These are phyloP conservation scores for Cystobasidium onofrii DNA, from an alignment of 768 basidiomycete species.

Conservation along the genomic window DNA sequence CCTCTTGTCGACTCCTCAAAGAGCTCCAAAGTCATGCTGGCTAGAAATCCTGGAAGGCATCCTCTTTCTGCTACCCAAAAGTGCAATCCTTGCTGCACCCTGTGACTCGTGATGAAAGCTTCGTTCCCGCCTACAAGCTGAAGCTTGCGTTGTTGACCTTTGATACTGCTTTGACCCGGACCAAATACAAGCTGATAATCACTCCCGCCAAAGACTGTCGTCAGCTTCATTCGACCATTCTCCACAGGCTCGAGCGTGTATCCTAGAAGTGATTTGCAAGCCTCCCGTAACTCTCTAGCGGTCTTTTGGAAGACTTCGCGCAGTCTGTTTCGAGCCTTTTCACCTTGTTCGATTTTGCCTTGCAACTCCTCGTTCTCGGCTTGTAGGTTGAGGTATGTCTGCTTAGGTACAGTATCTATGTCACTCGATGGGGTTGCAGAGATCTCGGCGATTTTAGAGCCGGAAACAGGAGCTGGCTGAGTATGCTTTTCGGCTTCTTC, in stretches of 20 bases:
- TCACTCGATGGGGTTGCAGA: background rate
- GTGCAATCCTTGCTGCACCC: conserved; percentile 63
- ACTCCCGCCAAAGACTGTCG: conserved; percentile 68
- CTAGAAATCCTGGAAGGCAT: conserved; percentile 40
- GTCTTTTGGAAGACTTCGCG: conserved; percentile 74
- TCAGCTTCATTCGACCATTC: conserved; percentile 80
- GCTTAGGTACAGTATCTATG: conserved; percentile 20
- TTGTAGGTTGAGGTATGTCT: conserved; percentile 53
- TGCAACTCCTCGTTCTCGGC: conserved; percentile 65
- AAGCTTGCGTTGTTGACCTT: conserved; percentile 25
- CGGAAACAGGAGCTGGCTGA: conserved; percentile 11
- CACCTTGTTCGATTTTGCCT: conserved; percentile 61
- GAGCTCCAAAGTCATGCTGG: conserved; percentile 35
- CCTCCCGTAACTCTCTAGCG: conserved; percentile 80
- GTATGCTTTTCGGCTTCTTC: conserved; percentile 37
- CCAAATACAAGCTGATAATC: conserved; percentile 64
- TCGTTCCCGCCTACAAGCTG: conserved; percentile 37
- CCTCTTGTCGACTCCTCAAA: conserved; percentile 31
- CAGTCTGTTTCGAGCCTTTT: conserved; percentile 72
- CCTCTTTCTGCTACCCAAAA: conserved; percentile 45
- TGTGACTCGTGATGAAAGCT: conserved; percentile 55
- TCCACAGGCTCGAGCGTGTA: conserved; percentile 85
- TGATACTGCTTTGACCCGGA: conserved; percentile 35
- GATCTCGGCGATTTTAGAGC: background rate
- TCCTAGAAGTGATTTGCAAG: conserved; percentile 79